A percentile compares a stretch with the other conserved stretches of the same genome.
Conservation (phyloP, 2,329 filamentous ascomycete genomes). For the Apiospora sp. region DNA sequence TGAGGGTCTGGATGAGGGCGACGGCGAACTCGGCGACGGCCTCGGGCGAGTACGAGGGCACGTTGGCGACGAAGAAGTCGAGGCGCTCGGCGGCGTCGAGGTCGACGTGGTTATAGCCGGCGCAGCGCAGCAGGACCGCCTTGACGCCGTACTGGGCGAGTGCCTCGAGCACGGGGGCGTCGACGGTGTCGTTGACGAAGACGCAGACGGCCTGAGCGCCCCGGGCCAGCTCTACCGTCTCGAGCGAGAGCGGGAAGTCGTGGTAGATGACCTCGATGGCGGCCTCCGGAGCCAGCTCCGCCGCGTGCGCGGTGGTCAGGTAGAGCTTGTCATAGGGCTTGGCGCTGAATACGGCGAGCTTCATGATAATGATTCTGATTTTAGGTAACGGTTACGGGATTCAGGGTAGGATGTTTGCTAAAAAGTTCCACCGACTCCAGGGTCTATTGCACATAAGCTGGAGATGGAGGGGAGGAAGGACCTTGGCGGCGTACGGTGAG, state of each 20-base stretch:
- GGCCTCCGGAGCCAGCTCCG: conserved; percentile 42
- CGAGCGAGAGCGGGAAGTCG: conserved; percentile 61
- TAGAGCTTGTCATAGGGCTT: conserved; percentile 69
- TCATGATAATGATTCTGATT: conserved; percentile 47
- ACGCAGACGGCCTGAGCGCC: conserved; percentile 67
- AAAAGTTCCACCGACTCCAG: neutral
- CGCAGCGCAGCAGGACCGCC: conserved; percentile 71
- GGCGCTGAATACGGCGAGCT: conserved; percentile 69
- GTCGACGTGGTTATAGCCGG: conserved; percentile 74
- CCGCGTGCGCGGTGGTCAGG: conserved; percentile 53
- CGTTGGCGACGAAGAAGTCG: conserved; percentile 69
- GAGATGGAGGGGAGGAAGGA: neutral
- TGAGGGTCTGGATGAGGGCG: conserved; percentile 72
- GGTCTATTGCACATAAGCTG: neutral
- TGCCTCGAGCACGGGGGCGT: conserved; percentile 57
- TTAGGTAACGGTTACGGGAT: conserved; percentile 7
- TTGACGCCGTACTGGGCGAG: conserved; percentile 60
- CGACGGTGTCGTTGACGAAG: conserved; percentile 72
- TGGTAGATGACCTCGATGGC: conserved; percentile 63
- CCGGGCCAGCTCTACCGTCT: conserved; percentile 63
- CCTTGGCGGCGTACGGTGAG: conserved; percentile 7
- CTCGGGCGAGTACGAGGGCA: conserved; percentile 74
- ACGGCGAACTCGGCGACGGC: conserved; percentile 75
- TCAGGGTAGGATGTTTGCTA: neutral
- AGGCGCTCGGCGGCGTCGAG: conserved; percentile 61